Percentiles rank a stretch among this genome's conserved stretches.
These are phyloP conservation scores for Tylopilus plumbeoviolaceoides DNA, from an alignment of 768 basidiomycete genomes.

Conservation along the genomic window DNA sequence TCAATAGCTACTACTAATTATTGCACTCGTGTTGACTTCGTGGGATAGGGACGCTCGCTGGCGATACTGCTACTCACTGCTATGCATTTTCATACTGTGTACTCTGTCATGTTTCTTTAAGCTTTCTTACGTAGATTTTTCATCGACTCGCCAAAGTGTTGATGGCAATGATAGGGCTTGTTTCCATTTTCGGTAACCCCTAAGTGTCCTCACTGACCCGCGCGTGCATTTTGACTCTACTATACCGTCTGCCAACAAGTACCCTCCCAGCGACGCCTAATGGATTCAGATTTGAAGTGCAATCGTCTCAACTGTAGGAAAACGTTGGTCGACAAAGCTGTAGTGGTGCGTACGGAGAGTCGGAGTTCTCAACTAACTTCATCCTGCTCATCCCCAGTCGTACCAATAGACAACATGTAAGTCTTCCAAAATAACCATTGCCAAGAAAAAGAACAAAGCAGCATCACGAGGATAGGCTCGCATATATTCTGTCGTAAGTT, in stretches of 20 bases:
- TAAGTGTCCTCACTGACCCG: not conserved
- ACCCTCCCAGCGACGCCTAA: conserved; percentile 19
- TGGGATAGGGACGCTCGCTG: conserved; percentile 25
- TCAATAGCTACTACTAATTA: conserved; percentile 23
- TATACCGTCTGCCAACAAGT: not conserved
- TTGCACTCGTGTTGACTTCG: conserved; percentile 28
- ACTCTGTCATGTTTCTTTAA: conserved; percentile 23
- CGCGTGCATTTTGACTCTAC: no score
- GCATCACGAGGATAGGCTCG: conserved; percentile 48
- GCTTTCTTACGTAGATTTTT: conserved; percentile 17
- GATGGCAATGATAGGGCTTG: no score
- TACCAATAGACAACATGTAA: conserved; percentile 51
- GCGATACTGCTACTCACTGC: conserved; percentile 20
- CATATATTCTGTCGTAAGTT: conserved; percentile 78
- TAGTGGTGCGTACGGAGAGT: conserved; percentile 57
- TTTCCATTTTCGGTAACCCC: conserved; percentile 15
- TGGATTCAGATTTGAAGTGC: conserved; percentile 77
- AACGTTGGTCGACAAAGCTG: conserved; percentile 69
- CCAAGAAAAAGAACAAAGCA: not conserved
- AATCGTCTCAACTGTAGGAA: conserved; percentile 76
- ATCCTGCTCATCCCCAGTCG: conserved; percentile 10
- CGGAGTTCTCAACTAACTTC: not conserved
- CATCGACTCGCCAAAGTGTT: not conserved
- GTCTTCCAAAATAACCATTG: conserved; percentile 14
- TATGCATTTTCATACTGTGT: conserved; percentile 24